Evolutionary conservation across 176 grass and related monocot genomes (phyloP), one percentile per base, ranked within the genome.

Genomic region (Triticum turgidum): DNA sequence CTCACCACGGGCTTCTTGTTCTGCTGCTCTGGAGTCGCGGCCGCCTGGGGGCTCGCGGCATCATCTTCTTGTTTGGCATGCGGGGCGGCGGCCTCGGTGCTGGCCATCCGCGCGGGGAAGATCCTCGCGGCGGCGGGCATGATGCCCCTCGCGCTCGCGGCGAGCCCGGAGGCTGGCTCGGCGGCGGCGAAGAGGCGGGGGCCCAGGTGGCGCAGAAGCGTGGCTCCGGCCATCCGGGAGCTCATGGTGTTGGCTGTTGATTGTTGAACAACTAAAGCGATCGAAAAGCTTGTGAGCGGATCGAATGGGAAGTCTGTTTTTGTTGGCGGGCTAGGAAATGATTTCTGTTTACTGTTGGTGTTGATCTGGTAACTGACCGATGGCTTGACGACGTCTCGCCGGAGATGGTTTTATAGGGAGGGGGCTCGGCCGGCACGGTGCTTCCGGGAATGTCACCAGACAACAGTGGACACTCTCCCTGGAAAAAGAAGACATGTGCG

Each of bases 181-280:
- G n/a, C 69, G 24, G 15, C 66, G 0, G 65, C 37, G 61, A 90
- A 76, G 38, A 88, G 73, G 78, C 91, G 85, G 5, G 65, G 61
- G 12, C 66, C 88, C 30, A 90, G 73, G 73, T 86, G 78, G 61
- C 91, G 80, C 25, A 90, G 73, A 11, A 90, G 82, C 33, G 47
- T 69, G 3, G 77, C 38, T 9, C 88, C 85, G 38, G 85, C 84
- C 85, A 87, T 90, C 1, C 91, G 82, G 8, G 86, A 88, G 51
- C 78, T 88, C 88, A 90, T 93, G 27, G 13, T 6, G 38, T 17
- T 56, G 51, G 51, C 47, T 56, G 51, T 18, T 52, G 49, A 34
- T 34, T 34, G 33, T 34, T 37, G 34, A 54, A 17, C 51, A 54
- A 54, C 51, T 54, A 67, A 69, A 70, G 7, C 4, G 33, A n/a